phyloP scores from a whole-genome alignment of 345 rosid species.

The Bruguiera sexangula region DNA sequence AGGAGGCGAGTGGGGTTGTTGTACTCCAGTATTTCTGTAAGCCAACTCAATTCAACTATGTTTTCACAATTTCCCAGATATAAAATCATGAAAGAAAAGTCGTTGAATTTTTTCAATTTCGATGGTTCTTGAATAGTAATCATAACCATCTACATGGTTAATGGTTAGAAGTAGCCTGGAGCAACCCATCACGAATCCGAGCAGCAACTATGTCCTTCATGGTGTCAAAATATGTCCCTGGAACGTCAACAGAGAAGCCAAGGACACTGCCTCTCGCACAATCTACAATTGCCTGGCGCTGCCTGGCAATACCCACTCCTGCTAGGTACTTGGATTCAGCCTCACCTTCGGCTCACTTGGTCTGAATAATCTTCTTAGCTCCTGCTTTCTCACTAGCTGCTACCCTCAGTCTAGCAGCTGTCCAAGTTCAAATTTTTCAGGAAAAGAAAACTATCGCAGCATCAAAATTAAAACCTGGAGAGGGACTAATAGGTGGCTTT shows the following conservation, averaged over 20 bases:
- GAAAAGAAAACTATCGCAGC: neutral
- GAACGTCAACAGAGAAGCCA: neutral
- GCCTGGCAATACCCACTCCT: conserved; percentile 18
- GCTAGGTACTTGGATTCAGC: conserved; percentile 22
- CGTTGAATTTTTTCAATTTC: too few species aligned
- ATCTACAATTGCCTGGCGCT: conserved; percentile 28
- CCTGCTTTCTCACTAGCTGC: conserved; percentile 24
- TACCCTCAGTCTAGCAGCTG: conserved; percentile 25
- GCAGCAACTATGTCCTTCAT: neutral
- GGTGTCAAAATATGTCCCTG: neutral
- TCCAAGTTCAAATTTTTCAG: neutral
- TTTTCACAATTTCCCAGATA: too few species aligned
- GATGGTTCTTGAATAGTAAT: too few species aligned
- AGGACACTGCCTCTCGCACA: conserved; percentile 14
- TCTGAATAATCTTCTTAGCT: conserved; percentile 21
- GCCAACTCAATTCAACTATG: too few species aligned
- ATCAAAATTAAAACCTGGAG: neutral
- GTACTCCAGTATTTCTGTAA: too few species aligned
- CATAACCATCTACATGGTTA: neutral
- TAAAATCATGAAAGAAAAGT: too few species aligned
- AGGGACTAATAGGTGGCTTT: neutral
- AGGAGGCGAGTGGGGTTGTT: too few species aligned
- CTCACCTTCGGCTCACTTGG: conserved; percentile 20
- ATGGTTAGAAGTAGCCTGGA: neutral
- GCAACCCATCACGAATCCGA: neutral